Conservation (phyloP, 2,329 filamentous ascomycete genomes). For the Aspergillus niger region DNA sequence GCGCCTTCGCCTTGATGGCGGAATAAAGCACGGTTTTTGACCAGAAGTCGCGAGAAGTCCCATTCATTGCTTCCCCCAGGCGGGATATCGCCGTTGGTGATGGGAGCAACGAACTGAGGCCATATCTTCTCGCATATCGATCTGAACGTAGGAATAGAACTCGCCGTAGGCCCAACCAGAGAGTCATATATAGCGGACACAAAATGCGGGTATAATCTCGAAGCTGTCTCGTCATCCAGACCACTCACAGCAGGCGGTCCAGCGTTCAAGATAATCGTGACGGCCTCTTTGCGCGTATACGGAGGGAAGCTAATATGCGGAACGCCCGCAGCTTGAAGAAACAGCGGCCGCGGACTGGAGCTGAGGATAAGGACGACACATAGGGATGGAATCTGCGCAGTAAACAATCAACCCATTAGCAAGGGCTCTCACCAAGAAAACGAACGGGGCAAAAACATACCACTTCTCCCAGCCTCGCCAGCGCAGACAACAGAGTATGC, state of each 20-base stretch:
- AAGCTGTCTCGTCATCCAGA: conserved; percentile 30
- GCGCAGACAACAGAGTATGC: conserved; percentile 73
- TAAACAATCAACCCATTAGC: not conserved
- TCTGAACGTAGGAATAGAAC: conserved; percentile 73
- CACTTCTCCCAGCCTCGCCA: conserved; percentile 78
- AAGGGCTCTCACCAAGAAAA: not conserved
- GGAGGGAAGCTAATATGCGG: conserved; percentile 81
- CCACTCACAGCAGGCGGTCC: conserved; percentile 45
- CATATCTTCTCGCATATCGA: conserved; percentile 74
- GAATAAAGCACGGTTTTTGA: conserved; percentile 50
- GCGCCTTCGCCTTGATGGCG: conserved; percentile 48
- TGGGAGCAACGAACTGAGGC: conserved; percentile 79
- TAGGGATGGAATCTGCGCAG: conserved; percentile 70
- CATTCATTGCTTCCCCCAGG: conserved; percentile 56
- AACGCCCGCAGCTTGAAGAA: conserved; percentile 69
- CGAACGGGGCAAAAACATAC: conserved; percentile 52
- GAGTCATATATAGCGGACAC: conserved; percentile 84
- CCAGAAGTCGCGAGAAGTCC: conserved; percentile 82
- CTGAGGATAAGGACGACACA: conserved; percentile 77
- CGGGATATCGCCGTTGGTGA: conserved; percentile 65
- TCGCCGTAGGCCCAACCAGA: conserved; percentile 74
- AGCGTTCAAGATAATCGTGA: conserved; percentile 69
- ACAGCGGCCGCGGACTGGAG: conserved; percentile 64
- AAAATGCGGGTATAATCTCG: conserved; percentile 64
- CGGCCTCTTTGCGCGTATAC: conserved; percentile 78